Evolutionary conservation across 2,329 filamentous ascomycete species (phyloP).

Genomic region (Hymenotorrendiella dingleyae): DNA sequence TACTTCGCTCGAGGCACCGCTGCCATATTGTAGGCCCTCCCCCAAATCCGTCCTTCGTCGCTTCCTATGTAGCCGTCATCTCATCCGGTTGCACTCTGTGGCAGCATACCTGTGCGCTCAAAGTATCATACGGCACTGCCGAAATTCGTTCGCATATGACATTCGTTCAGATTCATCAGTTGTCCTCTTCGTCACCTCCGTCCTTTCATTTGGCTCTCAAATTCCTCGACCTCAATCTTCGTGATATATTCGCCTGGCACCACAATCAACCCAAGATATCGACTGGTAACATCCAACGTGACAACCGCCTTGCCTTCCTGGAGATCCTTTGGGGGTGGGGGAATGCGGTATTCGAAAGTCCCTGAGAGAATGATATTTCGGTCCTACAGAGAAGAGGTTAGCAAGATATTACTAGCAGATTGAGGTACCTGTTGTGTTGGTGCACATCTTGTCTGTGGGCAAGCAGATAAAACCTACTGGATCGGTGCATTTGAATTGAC

Average conservation of each 20-base stretch:
- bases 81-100: too few species aligned
- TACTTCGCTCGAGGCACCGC: too few species aligned
- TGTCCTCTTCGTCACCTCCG: background rate
- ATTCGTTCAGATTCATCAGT: too few species aligned
- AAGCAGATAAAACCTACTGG: conserved; percentile 49
- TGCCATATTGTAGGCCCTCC: too few species aligned
- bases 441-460: too few species aligned
- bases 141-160: too few species aligned
- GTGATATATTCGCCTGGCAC: conserved; percentile 80
- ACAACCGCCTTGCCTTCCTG: conserved; percentile 35
- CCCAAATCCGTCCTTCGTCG: too few species aligned
- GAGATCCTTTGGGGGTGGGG: conserved; percentile 43
- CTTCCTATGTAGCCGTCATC: too few species aligned
- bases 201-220: conserved; percentile 39
- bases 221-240: conserved; percentile 84
- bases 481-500: conserved; percentile 92
- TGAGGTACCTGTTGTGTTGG: background rate
- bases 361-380: conserved; percentile 80
- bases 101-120: too few species aligned
- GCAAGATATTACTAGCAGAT: conserved; percentile 1
- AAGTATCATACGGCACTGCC: too few species aligned
- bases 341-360: conserved; percentile 84
- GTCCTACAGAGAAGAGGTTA: conserved; percentile 52
- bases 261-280: conserved; percentile 84
- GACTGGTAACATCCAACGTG: conserved; percentile 69